Evolutionary conservation across 2,329 filamentous ascomycete species (phyloP).

Genomic region (Corinectria fuckeliana): DNA sequence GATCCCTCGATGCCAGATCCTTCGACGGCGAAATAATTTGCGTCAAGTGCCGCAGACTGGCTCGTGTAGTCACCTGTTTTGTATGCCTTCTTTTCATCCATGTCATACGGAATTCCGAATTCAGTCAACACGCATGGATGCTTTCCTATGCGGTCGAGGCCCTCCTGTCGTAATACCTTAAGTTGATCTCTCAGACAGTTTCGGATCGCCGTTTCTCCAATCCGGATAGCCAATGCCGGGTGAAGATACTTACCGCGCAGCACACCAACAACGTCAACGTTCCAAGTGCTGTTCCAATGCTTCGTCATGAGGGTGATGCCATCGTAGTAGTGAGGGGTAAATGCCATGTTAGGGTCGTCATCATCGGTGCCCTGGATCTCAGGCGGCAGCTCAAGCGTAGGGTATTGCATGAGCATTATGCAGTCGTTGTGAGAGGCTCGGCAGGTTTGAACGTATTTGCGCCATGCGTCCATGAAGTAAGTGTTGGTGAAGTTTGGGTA

Average conservation of each 20-base stretch:
- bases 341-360: constrained; percentile 89
- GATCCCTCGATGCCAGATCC: constrained; percentile 84
- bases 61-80: constrained; percentile 94
- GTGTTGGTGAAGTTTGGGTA: constrained; percentile 89
- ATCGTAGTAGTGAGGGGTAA: constrained; percentile 96
- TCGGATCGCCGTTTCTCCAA: constrained; percentile 91
- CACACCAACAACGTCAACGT: constrained; percentile 93
- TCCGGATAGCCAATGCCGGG: constrained; percentile 88
- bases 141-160: constrained; percentile 83
- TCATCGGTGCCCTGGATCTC: constrained; percentile 85
- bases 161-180: constrained; percentile 81
- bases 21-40: constrained; percentile 93
- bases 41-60: constrained; percentile 91
- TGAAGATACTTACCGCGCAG: constrained; percentile 87
- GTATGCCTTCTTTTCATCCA: constrained; percentile 97
- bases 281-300: constrained; percentile 98
- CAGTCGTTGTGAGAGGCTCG: constrained; percentile 78
- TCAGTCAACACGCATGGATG: constrained; percentile 92
- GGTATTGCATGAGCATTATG: constrained; percentile 90
- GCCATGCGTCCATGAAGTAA: constrained; percentile 88
- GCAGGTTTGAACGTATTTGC: constrained; percentile 76
- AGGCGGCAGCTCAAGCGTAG: constrained; percentile 90
- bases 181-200: constrained; percentile 93
- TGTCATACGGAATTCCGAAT: constrained; percentile 97
- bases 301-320: constrained; percentile 97